Evolutionary conservation across 176 grass and related monocot genomes (phyloP).

Genomic region (Juncus inflexus): DNA sequence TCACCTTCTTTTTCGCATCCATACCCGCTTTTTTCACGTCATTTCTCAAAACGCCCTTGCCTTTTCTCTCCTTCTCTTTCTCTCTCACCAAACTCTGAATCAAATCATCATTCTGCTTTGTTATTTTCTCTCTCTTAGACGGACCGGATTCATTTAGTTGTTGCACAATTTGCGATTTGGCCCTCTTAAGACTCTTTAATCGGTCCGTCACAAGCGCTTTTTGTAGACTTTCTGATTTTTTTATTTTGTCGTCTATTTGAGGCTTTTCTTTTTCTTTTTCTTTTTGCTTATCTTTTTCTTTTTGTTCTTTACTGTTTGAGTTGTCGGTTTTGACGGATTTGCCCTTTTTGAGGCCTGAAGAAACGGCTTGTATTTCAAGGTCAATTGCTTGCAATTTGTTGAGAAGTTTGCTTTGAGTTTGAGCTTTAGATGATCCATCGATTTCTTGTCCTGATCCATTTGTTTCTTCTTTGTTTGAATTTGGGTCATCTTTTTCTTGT

Average conservation of each 20-base stretch:
- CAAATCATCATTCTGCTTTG: slow-evolving; percentile 24
- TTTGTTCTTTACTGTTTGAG: slow-evolving; percentile 19
- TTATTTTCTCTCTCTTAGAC: slow-evolving; percentile 7
- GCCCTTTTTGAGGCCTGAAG: slow-evolving; percentile 47
- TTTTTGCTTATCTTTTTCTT: slow-evolving; percentile 26
- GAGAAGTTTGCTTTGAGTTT: slow-evolving; percentile 40
- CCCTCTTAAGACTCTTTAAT: slow-evolving; percentile 68
- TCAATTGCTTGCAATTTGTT: slow-evolving; percentile 61
- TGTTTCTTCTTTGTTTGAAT: slow-evolving; percentile 2
- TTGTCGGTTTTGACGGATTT: slow-evolving; percentile 24
- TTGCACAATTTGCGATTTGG: slow-evolving; percentile 70
- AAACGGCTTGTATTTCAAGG: slow-evolving; percentile 74
- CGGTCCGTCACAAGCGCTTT: slow-evolving; percentile 72
- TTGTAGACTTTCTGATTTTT: slow-evolving; percentile 42
- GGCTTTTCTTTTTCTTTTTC: slow-evolving; percentile 23
- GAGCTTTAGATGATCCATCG: slow-evolving; percentile 16
- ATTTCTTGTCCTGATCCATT: slow-evolving; percentile 8
- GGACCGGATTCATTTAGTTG: slow-evolving; percentile 40
- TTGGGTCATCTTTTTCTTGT: slow-evolving; percentile 35
- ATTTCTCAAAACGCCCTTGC: slow-evolving; percentile 29
- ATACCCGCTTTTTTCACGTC: slow-evolving; percentile 17
- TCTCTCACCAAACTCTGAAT: slow-evolving; percentile 64
- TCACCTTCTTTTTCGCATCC: slow-evolving; percentile 26
- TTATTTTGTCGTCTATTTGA: slow-evolving; percentile 1
- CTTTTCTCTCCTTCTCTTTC: slow-evolving; percentile 41